phyloP scores from a whole-genome alignment of 768 basidiomycete species.

The Mycena rosella region DNA sequence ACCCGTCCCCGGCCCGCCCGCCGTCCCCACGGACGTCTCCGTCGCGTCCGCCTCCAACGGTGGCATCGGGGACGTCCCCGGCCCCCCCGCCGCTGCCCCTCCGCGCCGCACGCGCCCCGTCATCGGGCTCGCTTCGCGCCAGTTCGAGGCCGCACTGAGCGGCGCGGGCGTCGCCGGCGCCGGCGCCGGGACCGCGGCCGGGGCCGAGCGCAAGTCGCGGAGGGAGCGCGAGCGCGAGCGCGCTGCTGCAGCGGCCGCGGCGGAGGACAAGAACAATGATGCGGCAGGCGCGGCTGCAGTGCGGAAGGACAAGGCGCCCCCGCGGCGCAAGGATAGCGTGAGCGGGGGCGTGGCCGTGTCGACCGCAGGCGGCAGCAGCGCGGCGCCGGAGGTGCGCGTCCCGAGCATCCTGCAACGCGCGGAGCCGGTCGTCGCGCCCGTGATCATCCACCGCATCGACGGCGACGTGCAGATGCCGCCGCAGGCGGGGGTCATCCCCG shows the following conservation, averaged over 20 bases:
- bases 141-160: slow-evolving; percentile 65
- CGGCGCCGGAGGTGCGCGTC: slow-evolving; percentile 18
- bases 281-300: background rate
- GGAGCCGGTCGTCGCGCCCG: slow-evolving; percentile 19
- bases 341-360: slow-evolving; percentile 24
- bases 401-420: slow-evolving; percentile 31
- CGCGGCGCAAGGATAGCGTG: slow-evolving; percentile 35
- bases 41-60: slow-evolving; percentile 31
- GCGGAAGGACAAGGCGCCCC: slow-evolving; percentile 22
- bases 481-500: slow-evolving; percentile 30
- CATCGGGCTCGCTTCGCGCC: slow-evolving; percentile 60
- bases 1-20: slow-evolving; percentile 28
- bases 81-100: slow-evolving; percentile 20
- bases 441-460: slow-evolving; percentile 33
- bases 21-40: slow-evolving; percentile 26
- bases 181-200: slow-evolving; percentile 1
- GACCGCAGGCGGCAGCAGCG: background rate
- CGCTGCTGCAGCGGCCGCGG: slow-evolving; percentile 6
- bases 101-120: slow-evolving; percentile 53
- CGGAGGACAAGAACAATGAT: slow-evolving; percentile 4
- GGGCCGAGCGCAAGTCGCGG: slow-evolving; percentile 33
- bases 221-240: slow-evolving; percentile 34
- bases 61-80: background rate
- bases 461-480: slow-evolving; percentile 29
- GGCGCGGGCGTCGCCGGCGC: slow-evolving; percentile 56